Evolutionary conservation across 2,329 filamentous ascomycete species (phyloP).

Genomic region (Thielaviopsis populi): DNA sequence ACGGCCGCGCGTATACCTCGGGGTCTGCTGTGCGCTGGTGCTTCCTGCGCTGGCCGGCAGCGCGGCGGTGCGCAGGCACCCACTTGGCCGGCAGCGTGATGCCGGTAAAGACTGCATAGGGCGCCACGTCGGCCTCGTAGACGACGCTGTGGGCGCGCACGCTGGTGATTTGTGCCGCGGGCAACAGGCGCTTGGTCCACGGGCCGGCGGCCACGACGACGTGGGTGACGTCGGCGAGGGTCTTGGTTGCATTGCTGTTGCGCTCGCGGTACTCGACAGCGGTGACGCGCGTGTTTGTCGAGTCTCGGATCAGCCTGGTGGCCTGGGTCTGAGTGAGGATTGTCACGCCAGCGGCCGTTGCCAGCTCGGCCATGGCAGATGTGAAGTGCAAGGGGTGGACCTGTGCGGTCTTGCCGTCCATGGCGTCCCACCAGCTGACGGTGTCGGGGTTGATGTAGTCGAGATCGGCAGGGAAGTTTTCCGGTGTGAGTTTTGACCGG

Average conservation of each 20-base stretch:
- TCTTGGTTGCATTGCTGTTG: conserved; percentile 24
- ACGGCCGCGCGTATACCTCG: conserved; percentile 84
- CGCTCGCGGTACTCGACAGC: conserved; percentile 47
- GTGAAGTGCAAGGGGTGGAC: conserved; percentile 91
- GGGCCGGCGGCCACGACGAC: conserved; percentile 43
- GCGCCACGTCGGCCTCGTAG: conserved; percentile 48
- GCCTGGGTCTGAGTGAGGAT: conserved; percentile 53
- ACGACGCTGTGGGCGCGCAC: conserved; percentile 51
- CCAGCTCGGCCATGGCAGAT: conserved; percentile 63
- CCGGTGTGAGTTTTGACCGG: conserved; percentile 34
- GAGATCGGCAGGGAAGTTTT: conserved; percentile 57
- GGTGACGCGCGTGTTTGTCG: conserved; percentile 32
- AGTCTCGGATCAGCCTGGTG: conserved; percentile 31
- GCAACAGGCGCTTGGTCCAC: conserved; percentile 47
- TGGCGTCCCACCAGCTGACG: conserved; percentile 59
- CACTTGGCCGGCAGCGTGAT: conserved; percentile 58
- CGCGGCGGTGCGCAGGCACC: conserved; percentile 34
- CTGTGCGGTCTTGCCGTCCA: conserved; percentile 78
- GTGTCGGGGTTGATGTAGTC: conserved; percentile 66
- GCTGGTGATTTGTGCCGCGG: conserved; percentile 41
- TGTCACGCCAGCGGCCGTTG: conserved; percentile 51
- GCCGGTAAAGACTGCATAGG: conserved; percentile 73
- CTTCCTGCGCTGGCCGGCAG: conserved; percentile 34
- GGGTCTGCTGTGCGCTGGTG: conserved; percentile 57
- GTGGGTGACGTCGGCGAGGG: conserved; percentile 35